Percentiles rank a stretch among this genome's conserved stretches.
These are phyloP conservation scores for Hymenoscyphus infarciens DNA, from an alignment of 2,329 filamentous ascomycete genomes.

Conservation along the genomic window DNA sequence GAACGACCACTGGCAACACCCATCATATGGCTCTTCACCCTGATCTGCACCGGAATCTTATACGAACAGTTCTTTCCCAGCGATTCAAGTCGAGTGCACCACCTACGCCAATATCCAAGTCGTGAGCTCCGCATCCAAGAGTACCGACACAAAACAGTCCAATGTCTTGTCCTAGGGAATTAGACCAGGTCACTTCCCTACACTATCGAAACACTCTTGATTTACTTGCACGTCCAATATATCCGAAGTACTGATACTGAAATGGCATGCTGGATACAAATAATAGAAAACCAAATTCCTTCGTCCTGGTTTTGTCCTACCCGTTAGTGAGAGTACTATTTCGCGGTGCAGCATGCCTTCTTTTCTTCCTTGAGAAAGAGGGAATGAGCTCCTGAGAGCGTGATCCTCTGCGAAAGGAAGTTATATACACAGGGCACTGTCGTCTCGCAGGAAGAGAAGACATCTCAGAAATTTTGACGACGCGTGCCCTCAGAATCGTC, in stretches of 20 bases:
- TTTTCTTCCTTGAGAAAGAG: no score
- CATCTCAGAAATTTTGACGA: no score
- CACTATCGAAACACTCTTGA: constrained; percentile 48
- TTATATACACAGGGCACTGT: no score
- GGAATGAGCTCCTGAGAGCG: no score
- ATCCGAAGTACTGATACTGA: constrained; percentile 33
- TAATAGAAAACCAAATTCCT: no score
- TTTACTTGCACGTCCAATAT: constrained; percentile 51
- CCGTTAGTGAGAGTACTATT: no score
- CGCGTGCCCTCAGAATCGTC: no score
- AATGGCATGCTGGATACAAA: constrained; percentile 47
- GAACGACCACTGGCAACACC: constrained; percentile 27
- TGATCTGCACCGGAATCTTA: constrained; percentile 26
- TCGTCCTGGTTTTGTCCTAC: no score
- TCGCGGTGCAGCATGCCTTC: no score
- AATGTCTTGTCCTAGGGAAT: constrained; percentile 47
- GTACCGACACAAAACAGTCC: constrained; percentile 47
- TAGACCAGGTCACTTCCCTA: constrained; percentile 45
- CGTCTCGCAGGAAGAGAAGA: no score
- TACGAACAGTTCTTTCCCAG: constrained; percentile 31
- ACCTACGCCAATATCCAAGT: neutral
- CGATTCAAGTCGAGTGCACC: neutral
- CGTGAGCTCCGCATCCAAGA: constrained; percentile 41
- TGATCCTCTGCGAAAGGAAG: neutral
- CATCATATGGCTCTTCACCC: constrained; percentile 45